These are phyloP conservation scores for Penicillium taxi DNA, from an alignment of 495 filamentous ascomycete genomes.

Conservation along the genomic window DNA sequence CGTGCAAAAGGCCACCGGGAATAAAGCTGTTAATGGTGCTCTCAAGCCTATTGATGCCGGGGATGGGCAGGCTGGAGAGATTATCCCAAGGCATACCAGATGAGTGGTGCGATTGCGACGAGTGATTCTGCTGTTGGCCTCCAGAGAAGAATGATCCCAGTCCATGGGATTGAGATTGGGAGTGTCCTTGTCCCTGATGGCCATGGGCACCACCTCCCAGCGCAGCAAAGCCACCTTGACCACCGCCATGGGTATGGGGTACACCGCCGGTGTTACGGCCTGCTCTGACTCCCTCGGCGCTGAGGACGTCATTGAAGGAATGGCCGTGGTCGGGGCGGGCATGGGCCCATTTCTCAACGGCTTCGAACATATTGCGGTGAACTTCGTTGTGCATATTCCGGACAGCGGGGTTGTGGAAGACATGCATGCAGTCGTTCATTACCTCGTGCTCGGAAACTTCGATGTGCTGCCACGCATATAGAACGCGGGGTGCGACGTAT, in stretches of 20 bases:
- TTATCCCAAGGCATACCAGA: conserved; percentile 31
- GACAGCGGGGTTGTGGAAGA: conserved; percentile 84
- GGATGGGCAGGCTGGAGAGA: conserved; percentile 34
- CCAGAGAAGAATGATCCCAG: conserved; percentile 10
- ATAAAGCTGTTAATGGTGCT: conserved; percentile 32
- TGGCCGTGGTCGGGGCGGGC: conserved; percentile 54
- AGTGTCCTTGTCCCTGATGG: conserved; percentile 11
- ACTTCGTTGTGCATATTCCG: conserved; percentile 65
- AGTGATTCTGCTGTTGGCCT: conserved; percentile 11
- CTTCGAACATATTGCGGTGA: conserved; percentile 78
- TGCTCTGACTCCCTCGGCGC: conserved; percentile 68
- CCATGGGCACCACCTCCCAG: conserved; percentile 18
- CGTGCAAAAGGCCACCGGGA: conserved; percentile 35
- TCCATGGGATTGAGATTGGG: conserved; percentile 7
- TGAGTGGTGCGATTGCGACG: conserved; percentile 16
- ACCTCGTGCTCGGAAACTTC: conserved; percentile 72
- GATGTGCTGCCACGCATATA: conserved; percentile 86
- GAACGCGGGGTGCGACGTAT: conserved; percentile 76
- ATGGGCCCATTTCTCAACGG: conserved; percentile 68
- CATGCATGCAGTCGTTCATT: conserved; percentile 61
- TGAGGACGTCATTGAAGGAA: conserved; percentile 59
- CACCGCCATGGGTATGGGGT: conserved; percentile 29
- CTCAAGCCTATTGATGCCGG: conserved; percentile 30
- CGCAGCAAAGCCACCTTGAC: conserved; percentile 20
- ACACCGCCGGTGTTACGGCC: conserved; percentile 63